Evolutionary conservation across 495 filamentous ascomycete genomes (phyloP).

Genomic region (Viridothelium virens): DNA sequence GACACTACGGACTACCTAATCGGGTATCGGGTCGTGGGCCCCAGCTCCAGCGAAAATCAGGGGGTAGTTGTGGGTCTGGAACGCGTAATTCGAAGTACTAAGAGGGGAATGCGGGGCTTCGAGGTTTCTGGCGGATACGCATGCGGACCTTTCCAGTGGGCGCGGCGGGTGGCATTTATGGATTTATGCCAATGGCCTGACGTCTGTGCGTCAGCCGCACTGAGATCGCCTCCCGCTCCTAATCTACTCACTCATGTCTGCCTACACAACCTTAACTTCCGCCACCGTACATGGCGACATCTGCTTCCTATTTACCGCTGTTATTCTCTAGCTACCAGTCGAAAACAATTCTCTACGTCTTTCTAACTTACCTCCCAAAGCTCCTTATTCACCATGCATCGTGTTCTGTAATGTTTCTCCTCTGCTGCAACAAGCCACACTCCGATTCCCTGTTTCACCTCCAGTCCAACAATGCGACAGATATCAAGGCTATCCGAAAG

Average conservation of each 20-base stretch:
- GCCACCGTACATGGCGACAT: too few species aligned
- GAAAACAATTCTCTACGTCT: too few species aligned
- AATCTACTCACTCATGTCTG: background rate
- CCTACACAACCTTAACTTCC: too few species aligned
- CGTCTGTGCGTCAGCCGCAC: conserved; percentile 11
- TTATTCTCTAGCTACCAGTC: too few species aligned
- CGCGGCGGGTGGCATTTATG: conserved; percentile 3
- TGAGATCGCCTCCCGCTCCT: background rate
- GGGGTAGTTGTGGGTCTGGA: background rate
- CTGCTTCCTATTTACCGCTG: background rate
- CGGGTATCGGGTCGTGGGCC: background rate
- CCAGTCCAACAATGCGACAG: too few species aligned
- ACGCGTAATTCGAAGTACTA: background rate
- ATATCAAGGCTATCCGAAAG: background rate
- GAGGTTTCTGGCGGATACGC: background rate
- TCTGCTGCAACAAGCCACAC: too few species aligned
- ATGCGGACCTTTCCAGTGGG: background rate
- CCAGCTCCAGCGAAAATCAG: background rate
- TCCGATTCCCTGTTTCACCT: too few species aligned
- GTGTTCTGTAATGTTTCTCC: too few species aligned
- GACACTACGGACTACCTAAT: background rate
- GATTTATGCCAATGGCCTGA: background rate
- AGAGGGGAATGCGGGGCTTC: background rate
- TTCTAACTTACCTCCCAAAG: too few species aligned
- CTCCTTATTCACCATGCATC: too few species aligned